A percentile compares a stretch with the other conserved stretches of the same genome.
Conservation (phyloP, 768 basidiomycete species). For the Rhizopogon salebrosus region DNA sequence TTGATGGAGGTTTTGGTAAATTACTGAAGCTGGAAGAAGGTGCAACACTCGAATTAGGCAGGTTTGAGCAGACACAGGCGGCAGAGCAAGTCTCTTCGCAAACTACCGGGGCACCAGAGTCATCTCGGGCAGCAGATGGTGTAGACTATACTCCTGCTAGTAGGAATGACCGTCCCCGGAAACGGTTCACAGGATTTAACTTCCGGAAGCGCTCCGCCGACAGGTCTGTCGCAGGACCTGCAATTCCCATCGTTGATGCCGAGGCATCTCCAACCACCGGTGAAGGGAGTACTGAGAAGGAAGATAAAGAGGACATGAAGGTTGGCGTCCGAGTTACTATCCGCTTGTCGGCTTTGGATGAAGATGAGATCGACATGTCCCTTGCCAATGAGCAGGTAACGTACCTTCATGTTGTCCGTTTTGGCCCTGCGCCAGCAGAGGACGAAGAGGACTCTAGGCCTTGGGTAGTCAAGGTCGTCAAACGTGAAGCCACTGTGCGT, state of each 20-base stretch:
- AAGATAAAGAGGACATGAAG: conserved; percentile 41
- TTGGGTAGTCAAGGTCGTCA: conserved; percentile 91
- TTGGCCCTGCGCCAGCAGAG: conserved; percentile 41
- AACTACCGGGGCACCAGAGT: conserved; percentile 7
- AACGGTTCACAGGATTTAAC: conserved; percentile 63
- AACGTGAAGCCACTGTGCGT: conserved; percentile 79
- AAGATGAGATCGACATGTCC: conserved; percentile 59
- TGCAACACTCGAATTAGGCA: conserved; percentile 73
- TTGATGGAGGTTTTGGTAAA: conserved; percentile 81
- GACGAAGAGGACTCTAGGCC: conserved; percentile 57
- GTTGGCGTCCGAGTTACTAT: conserved; percentile 78
- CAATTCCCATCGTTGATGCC: conserved; percentile 73
- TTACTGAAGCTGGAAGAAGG: conserved; percentile 70
- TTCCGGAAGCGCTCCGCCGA: conserved; percentile 55
- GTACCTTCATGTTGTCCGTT: conserved; percentile 78
- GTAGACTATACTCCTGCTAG: conserved; percentile 9
- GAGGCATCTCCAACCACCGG: conserved; percentile 34
- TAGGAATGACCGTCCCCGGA: conserved; percentile 28
- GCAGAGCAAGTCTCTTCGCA: conserved; percentile 16
- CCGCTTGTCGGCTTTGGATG: conserved; percentile 75
- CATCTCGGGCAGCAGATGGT: conserved; percentile 4
- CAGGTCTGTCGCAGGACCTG: conserved; percentile 64
- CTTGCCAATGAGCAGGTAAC: conserved; percentile 84
- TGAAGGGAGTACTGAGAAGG: conserved; percentile 36
- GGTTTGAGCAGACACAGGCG: conserved; percentile 49